A percentile compares a stretch with the other conserved stretches of the same genome.
Conservation (phyloP, 164 flowering plant species). For the Akebia trifoliata region DNA sequence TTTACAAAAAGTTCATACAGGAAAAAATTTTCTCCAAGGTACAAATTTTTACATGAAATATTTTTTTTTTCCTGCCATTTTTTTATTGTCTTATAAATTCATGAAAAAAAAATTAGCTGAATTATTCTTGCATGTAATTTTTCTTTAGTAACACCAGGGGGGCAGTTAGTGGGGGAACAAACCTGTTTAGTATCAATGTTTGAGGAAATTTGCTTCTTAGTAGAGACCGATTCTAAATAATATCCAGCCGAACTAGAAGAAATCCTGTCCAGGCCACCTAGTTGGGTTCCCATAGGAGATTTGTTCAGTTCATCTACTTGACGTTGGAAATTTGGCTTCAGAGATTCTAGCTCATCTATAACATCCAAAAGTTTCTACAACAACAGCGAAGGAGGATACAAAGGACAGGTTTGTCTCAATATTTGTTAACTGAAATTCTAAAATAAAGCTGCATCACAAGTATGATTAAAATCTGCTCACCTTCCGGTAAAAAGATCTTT, state of each 20-base stretch:
- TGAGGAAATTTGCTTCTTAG: slow-evolving; percentile 23
- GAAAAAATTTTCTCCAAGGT: too few species aligned
- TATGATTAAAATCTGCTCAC: slow-evolving; percentile 26
- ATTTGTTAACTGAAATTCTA: neutral
- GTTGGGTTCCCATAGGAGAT: slow-evolving; percentile 26
- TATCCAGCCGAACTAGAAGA: slow-evolving; percentile 23
- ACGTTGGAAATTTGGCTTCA: slow-evolving; percentile 60
- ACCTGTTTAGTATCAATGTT: slow-evolving; percentile 40
- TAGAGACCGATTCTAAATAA: slow-evolving; percentile 30
- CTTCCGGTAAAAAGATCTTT: slow-evolving; percentile 46
- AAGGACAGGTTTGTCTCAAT: slow-evolving; percentile 3
- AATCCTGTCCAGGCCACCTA: slow-evolving; percentile 25
- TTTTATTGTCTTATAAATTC: too few species aligned
- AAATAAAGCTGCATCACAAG: neutral
- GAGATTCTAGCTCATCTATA: slow-evolving; percentile 67
- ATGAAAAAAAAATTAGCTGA: neutral
- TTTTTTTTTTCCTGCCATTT: too few species aligned
- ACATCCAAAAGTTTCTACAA: slow-evolving; percentile 60
- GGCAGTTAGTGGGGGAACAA: neutral
- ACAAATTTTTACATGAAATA: too few species aligned
- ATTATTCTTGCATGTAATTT: neutral
- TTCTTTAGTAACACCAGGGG: neutral
- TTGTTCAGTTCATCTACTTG: slow-evolving; percentile 51
- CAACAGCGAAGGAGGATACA: slow-evolving; percentile 7
- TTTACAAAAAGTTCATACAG: too few species aligned